Evolutionary conservation across 2,329 filamentous ascomycete species (phyloP), one percentile per base, ranked within the genome.

Genomic region (Fusarium mundagurra): DNA sequence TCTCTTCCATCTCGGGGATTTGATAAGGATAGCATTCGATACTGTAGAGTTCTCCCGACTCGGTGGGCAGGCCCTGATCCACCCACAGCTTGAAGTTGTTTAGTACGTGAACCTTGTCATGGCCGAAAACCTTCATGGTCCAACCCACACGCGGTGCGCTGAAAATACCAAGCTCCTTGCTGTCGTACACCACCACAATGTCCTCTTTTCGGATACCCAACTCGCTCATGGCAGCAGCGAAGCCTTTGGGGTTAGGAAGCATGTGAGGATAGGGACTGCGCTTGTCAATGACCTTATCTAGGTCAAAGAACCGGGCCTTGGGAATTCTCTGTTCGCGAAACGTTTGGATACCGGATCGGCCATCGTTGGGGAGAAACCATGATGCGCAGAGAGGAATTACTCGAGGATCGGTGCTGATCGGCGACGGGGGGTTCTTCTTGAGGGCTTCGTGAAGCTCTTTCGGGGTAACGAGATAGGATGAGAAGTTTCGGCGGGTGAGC

Each of bases 81-180:
- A 96, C 92, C 94, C 95, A 99, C n/a, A 93, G 84, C 82, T 92
- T 93, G 85, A 98, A 99, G 85, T 99, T 99, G 85, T 99, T 97
- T 63, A 99, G 85, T 24, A 99, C 84, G 82, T 98, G 95, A 20
- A 99, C 96, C 73, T 91, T 92, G 50, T 91, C 86, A 82, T 99
- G 96, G 4, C 96, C 96, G 82, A 98, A 98, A 39, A 94, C 91
- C 79, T 91, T 91, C 74, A 99, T 86, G 4, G 96, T 99, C 96
- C 96, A 99, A 65, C 92, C 96, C 2, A 98, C 96, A 47, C 96
- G 90, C 8, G 96, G 96, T 4, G 96, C 96, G 77, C 93, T 96
- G 85, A 99, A 97, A 69, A 99, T 95, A 16, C 96, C 96, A 36
- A 96, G 86, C 85, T 98, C 95, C 72, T 94, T 92, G 34, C 91